Evolutionary conservation across 768 basidiomycete species (phyloP).

Genomic region (Macrolepiota dolichaula): DNA sequence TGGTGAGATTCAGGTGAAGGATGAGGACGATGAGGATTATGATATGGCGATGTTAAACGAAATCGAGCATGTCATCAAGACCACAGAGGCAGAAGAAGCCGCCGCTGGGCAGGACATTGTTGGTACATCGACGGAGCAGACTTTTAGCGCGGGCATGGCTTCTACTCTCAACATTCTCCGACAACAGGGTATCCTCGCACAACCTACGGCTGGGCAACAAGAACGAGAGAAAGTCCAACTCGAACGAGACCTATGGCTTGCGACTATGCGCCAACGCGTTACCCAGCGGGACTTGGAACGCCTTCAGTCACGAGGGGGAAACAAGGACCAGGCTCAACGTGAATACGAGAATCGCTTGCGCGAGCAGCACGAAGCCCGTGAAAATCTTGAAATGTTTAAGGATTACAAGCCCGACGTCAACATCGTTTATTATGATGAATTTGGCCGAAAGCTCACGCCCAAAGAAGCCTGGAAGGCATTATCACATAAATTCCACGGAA

Average conservation of each 20-base stretch:
- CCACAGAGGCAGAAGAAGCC: conserved; percentile 50
- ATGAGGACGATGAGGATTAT: conserved; percentile 73
- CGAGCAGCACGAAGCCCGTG: conserved; percentile 87
- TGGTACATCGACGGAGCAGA: conserved; percentile 76
- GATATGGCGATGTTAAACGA: conserved; percentile 72
- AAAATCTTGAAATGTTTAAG: conserved; percentile 79
- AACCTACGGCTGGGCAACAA: conserved; percentile 54
- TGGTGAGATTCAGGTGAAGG: conserved; percentile 75
- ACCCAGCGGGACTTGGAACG: conserved; percentile 80
- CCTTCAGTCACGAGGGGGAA: conserved; percentile 70
- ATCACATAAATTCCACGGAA: conserved; percentile 98
- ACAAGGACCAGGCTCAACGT: conserved; percentile 89
- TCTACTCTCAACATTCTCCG: conserved; percentile 86
- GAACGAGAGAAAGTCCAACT: conserved; percentile 82
- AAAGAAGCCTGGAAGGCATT: conserved; percentile 99
- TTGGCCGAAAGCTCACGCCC: conserved; percentile 79
- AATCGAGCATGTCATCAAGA: conserved; percentile 67
- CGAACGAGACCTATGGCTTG: conserved; percentile 87
- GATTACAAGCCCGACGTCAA: conserved; percentile 97
- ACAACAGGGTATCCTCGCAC: conserved; percentile 84
- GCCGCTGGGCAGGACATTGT: conserved; percentile 27
- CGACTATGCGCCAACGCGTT: conserved; percentile 73
- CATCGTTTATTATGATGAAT: conserved; percentile 95
- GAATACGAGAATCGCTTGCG: conserved; percentile 93
- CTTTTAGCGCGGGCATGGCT: conserved; percentile 80